Base-by-base conservation (phyloP, 2,329 filamentous ascomycete genomes). In the Fusarium veterinarium region DNA sequence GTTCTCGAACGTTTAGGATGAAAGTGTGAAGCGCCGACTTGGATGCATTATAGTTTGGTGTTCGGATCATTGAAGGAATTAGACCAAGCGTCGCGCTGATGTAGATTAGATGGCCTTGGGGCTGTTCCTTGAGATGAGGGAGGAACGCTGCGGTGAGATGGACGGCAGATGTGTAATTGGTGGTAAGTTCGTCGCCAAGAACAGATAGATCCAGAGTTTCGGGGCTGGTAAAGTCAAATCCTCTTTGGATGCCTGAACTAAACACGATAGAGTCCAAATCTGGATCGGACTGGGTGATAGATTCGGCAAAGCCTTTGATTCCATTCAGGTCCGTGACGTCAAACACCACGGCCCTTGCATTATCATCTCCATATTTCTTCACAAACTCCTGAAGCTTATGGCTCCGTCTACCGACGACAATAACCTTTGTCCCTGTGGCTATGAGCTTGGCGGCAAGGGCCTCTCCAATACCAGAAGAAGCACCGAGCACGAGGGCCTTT, bases 171-270 rank as follows among this genome's bases (percentile, higher is more conserved):
- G 76, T 76, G 48, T 79, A 77, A 52, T 79, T 80, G 20, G 71
- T 76, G 19, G 67, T 76, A 10, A 80, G 49, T 40, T 79, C 73
- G 2, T 72, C 52, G 16, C 78, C 72, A 46, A 82, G 76, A 9
- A 69, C 69, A n/a, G 42, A 76, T 41, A 83, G 61, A 10, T 79
- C 75, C 31, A 83, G 68, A 23, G 63, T 60, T 49, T 74, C 71
- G 8, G 76, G 76, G 28, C 60, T 60, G 10, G 67, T 38, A 69
- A 78, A 60, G 76, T 81, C 42, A 75, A 87, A 78, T 2, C 75
- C 76, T 33, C 81, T 80, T 76, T 91, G 88, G 37, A 88, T 82
- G 13, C 88, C 89, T 0, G 89, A 86, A 76, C 90, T 91, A 56
- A 91, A 80, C 60, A 91, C 78, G 31, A 91, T 76, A 71, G 84